Evolutionary conservation across 768 basidiomycete species (phyloP).

Genomic region (Lentinula guzmanii): DNA sequence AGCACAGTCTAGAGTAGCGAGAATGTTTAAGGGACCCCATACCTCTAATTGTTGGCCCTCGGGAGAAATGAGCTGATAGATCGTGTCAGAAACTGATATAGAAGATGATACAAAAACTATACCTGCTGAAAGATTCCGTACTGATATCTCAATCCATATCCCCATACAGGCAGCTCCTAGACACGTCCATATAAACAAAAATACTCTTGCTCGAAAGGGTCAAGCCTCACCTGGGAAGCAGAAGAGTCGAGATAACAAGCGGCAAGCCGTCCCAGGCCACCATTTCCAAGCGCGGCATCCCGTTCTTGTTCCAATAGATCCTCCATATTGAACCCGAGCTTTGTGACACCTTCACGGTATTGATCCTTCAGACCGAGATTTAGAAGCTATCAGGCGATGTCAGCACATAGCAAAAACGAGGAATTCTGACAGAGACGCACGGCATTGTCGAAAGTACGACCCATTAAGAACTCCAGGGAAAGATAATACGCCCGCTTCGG

Average conservation of each 20-base stretch:
- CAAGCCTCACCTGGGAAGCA: slow-evolving; percentile 66
- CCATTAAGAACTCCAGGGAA: slow-evolving; percentile 90
- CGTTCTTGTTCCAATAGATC: slow-evolving; percentile 85
- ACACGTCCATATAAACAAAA: slow-evolving; percentile 26
- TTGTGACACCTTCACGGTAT: slow-evolving; percentile 59
- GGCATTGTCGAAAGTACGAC: slow-evolving; percentile 68
- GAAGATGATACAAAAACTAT: background rate
- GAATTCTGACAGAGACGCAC: slow-evolving; percentile 37
- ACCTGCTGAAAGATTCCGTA: slow-evolving; percentile 93
- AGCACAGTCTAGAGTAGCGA: background rate
- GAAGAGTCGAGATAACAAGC: slow-evolving; percentile 97
- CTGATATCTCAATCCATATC: slow-evolving; percentile 89
- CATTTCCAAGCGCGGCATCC: slow-evolving; percentile 93
- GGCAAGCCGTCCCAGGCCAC: slow-evolving; percentile 91
- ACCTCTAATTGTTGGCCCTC: slow-evolving; percentile 79
- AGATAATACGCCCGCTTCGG: slow-evolving; percentile 94
- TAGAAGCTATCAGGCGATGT: slow-evolving; percentile 52
- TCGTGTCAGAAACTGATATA: background rate
- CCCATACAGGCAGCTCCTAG: slow-evolving; percentile 86
- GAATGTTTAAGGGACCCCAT: background rate
- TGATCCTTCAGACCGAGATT: slow-evolving; percentile 82
- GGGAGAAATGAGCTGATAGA: slow-evolving; percentile 67
- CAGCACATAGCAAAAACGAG: slow-evolving; percentile 38
- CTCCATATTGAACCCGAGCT: slow-evolving; percentile 88
- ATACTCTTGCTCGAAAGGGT: slow-evolving; percentile 23